Evolutionary conservation across 2,329 filamentous ascomycete genomes (phyloP).

Genomic region (Colletotrichum cereale): DNA sequence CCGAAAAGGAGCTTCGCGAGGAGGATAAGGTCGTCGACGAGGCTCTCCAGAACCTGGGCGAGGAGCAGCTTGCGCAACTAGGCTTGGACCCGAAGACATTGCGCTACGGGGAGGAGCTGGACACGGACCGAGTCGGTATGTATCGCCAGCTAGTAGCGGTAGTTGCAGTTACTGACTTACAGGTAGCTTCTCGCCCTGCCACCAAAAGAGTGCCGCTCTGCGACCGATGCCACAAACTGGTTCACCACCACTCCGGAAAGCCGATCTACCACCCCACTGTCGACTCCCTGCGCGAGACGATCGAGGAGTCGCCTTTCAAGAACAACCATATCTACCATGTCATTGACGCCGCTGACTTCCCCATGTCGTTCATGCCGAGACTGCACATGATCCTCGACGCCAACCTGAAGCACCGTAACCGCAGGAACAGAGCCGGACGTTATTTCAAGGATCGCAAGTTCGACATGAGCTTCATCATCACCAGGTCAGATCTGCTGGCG

Average conservation of each 20-base stretch:
- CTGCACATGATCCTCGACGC: constrained; percentile 80
- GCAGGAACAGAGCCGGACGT: constrained; percentile 76
- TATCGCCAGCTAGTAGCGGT: not conserved
- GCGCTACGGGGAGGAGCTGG: constrained; percentile 46
- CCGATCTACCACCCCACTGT: constrained; percentile 86
- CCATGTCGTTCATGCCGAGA: constrained; percentile 88
- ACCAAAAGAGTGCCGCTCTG: constrained; percentile 71
- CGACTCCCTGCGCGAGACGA: constrained; percentile 83
- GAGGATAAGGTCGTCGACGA: constrained; percentile 63
- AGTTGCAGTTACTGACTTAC: constrained; percentile 6
- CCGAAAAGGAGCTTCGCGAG: constrained; percentile 39
- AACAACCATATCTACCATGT: constrained; percentile 97
- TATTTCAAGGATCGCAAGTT: constrained; percentile 77
- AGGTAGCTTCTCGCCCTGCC: constrained; percentile 15
- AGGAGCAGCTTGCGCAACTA: constrained; percentile 56
- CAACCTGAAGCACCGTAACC: constrained; percentile 82
- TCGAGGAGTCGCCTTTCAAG: constrained; percentile 88
- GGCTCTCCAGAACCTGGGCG: constrained; percentile 58
- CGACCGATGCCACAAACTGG: constrained; percentile 86
- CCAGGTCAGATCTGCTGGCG: constrained; percentile 86
- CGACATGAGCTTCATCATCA: constrained; percentile 92
- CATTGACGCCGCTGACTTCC: constrained; percentile 95
- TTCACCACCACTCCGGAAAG: constrained; percentile 79
- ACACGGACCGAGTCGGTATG: constrained; percentile 33
- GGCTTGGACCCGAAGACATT: constrained; percentile 60